Base-by-base conservation (phyloP, 2,329 filamentous ascomycete species). In the Nemania sp. region DNA sequence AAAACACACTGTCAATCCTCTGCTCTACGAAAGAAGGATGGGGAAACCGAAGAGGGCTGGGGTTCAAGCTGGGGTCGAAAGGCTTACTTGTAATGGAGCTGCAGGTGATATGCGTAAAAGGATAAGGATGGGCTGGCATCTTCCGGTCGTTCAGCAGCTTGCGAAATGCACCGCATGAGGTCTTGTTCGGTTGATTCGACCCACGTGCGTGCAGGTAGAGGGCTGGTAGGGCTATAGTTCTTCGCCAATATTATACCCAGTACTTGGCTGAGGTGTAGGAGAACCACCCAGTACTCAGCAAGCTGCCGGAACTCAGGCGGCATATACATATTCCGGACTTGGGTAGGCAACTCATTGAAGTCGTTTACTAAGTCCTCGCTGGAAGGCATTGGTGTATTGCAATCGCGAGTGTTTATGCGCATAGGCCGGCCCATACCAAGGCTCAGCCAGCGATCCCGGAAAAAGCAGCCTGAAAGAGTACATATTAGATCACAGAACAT, bases 361-460 rank as follows among this genome's bases (percentile, higher is more conserved):
- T 63, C 60, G 40, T 45, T 57, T 20, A 48, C 52, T 34, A 63
- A 51, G 40, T 63, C 60, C 45, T 50, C 47, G 9, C 46, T 34
- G 5, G 49, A 54, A 18, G 75, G 74, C 65, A 72, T 69, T 1
- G 69, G 64, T 1, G 71, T 68, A 53, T 78, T 74, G 59, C 73
- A 77, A 55, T 77, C 75, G 39, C 75, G 69, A 3, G 72, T 67
- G 58, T 75, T 66, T 45, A 77, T 76, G 6, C 77, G 72, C 63
- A 78, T 65, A 29, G 77, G 77, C 42, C 77, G 71, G 1, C 77
- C 77, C 58, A 77, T 64, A 0, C 70, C 74, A 7, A 78, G 68
- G 39, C 75, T 72, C 17, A 78, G 64, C 77, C 76, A 79, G 3
- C 74, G 70, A 65, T 79, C 77, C 37, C 77, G 72, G 40, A 74